A percentile compares a stretch with the other conserved stretches of the same genome.
phyloP scores from a whole-genome alignment of 2,329 filamentous ascomycete genomes.

The Orbilia brochopaga region DNA sequence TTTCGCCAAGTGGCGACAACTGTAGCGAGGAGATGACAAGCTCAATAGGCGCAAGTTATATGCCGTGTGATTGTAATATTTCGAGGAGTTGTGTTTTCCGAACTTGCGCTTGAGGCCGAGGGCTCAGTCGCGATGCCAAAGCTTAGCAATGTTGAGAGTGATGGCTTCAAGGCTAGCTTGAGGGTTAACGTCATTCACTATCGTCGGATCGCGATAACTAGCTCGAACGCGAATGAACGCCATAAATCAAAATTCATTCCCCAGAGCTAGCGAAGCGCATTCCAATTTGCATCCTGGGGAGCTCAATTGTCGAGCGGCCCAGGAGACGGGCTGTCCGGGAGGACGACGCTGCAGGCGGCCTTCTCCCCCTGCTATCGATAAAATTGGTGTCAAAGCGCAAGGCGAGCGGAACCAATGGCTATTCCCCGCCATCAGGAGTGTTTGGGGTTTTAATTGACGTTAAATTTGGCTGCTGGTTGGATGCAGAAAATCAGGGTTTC shows the following conservation, averaged over 20 bases:
- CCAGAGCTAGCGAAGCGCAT: neutral
- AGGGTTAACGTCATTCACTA: neutral
- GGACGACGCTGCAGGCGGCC: neutral
- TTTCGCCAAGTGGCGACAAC: too few relatives aligned
- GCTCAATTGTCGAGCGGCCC: neutral
- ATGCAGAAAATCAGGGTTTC: neutral
- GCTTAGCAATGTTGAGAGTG: neutral
- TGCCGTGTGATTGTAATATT: too few relatives aligned
- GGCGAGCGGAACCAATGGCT: neutral
- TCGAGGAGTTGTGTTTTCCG: too few relatives aligned
- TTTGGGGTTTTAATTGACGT: neutral
- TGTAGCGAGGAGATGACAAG: neutral
- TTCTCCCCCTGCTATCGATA: constrained; percentile 3
- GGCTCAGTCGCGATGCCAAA: neutral
- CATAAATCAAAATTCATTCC: neutral
- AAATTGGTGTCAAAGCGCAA: constrained; percentile 9
- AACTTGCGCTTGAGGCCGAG: too few relatives aligned
- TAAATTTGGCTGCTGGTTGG: constrained; percentile 1
- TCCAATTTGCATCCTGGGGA: too few relatives aligned
- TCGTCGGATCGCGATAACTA: neutral
- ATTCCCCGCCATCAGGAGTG: constrained; percentile 1
- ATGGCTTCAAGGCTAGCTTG: neutral
- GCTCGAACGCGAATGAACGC: neutral
- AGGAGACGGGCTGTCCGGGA: constrained; percentile 1
- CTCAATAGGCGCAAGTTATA: neutral